Conservation (phyloP, 106 monocot genomes). For the Dendrobium huoshanense region DNA sequence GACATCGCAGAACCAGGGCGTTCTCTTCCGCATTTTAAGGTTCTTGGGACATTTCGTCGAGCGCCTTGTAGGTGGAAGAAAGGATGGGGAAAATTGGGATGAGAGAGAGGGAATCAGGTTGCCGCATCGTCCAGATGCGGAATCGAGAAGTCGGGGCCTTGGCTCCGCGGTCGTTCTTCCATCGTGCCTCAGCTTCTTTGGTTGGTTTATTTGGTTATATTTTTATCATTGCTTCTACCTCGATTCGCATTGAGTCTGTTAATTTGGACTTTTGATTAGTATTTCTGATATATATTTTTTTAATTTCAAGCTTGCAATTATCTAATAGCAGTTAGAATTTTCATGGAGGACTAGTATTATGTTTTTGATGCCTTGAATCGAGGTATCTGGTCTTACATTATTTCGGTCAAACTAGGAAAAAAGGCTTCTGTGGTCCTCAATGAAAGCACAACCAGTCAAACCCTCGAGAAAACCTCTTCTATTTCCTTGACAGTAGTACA, state of each 20-base stretch:
- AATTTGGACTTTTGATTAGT: not conserved
- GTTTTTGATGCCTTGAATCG: too few relatives aligned
- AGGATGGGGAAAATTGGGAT: conserved; percentile 11
- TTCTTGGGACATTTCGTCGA: not conserved
- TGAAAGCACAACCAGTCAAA: too few relatives aligned
- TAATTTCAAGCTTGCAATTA: too few relatives aligned
- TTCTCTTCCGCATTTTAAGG: not conserved
- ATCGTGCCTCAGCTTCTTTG: conserved; percentile 48
- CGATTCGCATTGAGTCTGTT: not conserved
- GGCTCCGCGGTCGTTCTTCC: conserved; percentile 41
- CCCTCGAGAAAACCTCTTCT: too few relatives aligned
- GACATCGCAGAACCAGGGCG: not conserved
- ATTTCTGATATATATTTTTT: too few relatives aligned
- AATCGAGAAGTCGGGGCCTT: conserved; percentile 56
- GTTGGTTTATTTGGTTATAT: conserved; percentile 13
- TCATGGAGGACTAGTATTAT: too few relatives aligned
- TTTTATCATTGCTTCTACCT: not conserved
- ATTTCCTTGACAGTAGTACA: too few relatives aligned
- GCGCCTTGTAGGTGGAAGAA: not conserved
- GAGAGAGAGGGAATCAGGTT: conserved; percentile 5
- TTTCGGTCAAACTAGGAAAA: too few relatives aligned
- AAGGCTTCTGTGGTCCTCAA: too few relatives aligned
- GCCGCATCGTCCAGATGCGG: conserved; percentile 27
- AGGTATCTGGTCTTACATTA: too few relatives aligned
- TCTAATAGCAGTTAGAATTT: too few relatives aligned